phyloP scores from a whole-genome alignment of 176 grass and related monocot genomes.

The Avena atlantica region DNA sequence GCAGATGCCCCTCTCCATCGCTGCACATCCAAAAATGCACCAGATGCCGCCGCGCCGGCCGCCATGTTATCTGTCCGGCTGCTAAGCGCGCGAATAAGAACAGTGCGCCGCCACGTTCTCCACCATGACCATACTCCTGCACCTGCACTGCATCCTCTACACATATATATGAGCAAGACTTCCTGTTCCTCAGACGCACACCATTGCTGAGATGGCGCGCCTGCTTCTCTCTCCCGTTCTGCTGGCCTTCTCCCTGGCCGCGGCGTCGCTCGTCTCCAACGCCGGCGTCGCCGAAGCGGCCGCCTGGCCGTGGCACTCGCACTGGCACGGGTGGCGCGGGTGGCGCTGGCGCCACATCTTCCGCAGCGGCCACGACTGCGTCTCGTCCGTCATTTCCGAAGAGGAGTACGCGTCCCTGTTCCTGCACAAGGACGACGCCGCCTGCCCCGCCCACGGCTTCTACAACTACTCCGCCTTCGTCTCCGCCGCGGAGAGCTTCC shows the following conservation, averaged over 20 bases:
- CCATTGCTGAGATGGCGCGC: neutral
- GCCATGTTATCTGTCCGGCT: constrained; percentile 19
- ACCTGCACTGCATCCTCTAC: neutral
- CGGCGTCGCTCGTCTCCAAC: neutral
- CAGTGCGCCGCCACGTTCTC: constrained; percentile 8
- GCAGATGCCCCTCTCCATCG: neutral
- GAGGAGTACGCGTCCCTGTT: constrained; percentile 48
- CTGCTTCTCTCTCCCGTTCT: neutral
- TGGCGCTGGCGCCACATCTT: no score
- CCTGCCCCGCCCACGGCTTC: constrained; percentile 68
- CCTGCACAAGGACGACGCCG: constrained; percentile 68
- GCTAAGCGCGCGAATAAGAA: neutral
- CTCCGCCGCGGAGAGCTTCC: constrained; percentile 51
- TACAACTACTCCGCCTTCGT: constrained; percentile 77
- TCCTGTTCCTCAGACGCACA: neutral
- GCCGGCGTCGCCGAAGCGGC: neutral
- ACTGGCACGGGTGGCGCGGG: neutral
- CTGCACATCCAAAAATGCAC: no score
- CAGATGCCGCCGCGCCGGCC: neutral
- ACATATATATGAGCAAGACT: neutral
- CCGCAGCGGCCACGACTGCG: neutral
- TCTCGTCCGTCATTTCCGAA: constrained; percentile 65
- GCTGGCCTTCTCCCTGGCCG: neutral
- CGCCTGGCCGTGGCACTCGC: neutral
- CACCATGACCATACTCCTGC: neutral